Percentiles rank a stretch among this genome's conserved stretches.
phyloP scores from a whole-genome alignment of 768 basidiomycete genomes.

The Serendipita sp. region DNA sequence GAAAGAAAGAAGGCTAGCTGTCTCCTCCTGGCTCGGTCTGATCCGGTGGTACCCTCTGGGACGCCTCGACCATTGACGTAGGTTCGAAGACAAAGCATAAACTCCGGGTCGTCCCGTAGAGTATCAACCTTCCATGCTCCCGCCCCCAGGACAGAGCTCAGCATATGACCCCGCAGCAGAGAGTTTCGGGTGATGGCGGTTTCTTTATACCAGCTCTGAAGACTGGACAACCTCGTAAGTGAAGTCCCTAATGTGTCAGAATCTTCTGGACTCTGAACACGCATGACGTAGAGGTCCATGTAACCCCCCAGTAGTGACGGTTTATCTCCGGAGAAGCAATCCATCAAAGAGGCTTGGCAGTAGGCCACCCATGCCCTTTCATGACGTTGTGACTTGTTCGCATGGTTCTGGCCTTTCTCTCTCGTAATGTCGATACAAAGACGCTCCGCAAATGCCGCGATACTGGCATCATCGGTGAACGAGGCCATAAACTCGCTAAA shows the following conservation, averaged over 20 bases:
- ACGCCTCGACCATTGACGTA: slow-evolving; percentile 1
- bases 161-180: background rate
- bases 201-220: slow-evolving; percentile 1
- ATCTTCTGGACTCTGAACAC: background rate
- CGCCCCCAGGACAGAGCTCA: background rate
- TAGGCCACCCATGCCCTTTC: slow-evolving; percentile 22
- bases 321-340: slow-evolving; percentile 86
- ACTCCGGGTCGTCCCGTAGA: background rate
- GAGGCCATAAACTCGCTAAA: slow-evolving; percentile 75
- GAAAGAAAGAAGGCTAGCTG: background rate
- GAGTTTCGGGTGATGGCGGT: background rate
- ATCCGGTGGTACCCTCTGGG: background rate
- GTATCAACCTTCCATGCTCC: background rate
- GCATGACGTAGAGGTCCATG: background rate
- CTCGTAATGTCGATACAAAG: slow-evolving; percentile 37
- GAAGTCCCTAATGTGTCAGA: background rate
- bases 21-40: background rate
- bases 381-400: slow-evolving; percentile 29
- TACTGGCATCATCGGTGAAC: slow-evolving; percentile 65
- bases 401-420: slow-evolving; percentile 16
- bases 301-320: slow-evolving; percentile 18
- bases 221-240: background rate
- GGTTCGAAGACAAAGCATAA: background rate
- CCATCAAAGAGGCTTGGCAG: slow-evolving; percentile 60
- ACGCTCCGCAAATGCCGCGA: slow-evolving; percentile 68